Evolutionary conservation across 2,329 filamentous ascomycete species (phyloP), one percentile per base, ranked within the genome.

Genomic region (Exophiala aquamarina): DNA sequence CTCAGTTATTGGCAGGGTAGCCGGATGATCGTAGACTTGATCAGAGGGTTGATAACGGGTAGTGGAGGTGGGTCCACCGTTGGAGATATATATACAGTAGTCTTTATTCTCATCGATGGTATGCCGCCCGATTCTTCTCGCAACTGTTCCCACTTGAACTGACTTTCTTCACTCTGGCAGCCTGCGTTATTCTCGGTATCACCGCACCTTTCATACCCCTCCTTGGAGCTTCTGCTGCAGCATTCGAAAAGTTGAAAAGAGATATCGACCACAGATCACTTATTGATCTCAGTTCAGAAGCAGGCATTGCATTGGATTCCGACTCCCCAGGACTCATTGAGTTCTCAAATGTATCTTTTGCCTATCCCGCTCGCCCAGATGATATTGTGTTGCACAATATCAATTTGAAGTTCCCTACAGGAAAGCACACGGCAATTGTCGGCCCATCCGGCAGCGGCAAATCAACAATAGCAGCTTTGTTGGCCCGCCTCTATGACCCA

Each of bases 231-330:
- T 75, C 73, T 2, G 65, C 72, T 9, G 70, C 69, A 14, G 70
- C 82, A 1, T 87, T 78, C 54, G 65, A 75, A 45, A 79, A 81
- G 41, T 65, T 87, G 3, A 70, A 71, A 13, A 68, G 73, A 20
- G 81, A 83, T 35, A 82, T 86, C 38, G 72, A 81, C 8, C 70
- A 72, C 3, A 50, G 61, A 28, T 70, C 73, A 0, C 60, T 64
- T 23, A 79, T 80, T 39, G 73, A 79, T 44, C 61, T 61, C 3
- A 55, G 44, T 2, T 28, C 19, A 10, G 10, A 14, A 3, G 35
- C 34, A 2, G 50, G 47, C 7, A 40, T 38, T 18, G 36, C 8
- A 13, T 21, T n/a, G 14, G 44, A 63, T 10, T 14, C 55, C 11
- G 15, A 23, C 3, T 26, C 14, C 11, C 18, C n/a, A 10, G 48